These are phyloP conservation scores for Moringa oleifera DNA, from an alignment of 345 rosid genomes.

Conservation along the genomic window DNA sequence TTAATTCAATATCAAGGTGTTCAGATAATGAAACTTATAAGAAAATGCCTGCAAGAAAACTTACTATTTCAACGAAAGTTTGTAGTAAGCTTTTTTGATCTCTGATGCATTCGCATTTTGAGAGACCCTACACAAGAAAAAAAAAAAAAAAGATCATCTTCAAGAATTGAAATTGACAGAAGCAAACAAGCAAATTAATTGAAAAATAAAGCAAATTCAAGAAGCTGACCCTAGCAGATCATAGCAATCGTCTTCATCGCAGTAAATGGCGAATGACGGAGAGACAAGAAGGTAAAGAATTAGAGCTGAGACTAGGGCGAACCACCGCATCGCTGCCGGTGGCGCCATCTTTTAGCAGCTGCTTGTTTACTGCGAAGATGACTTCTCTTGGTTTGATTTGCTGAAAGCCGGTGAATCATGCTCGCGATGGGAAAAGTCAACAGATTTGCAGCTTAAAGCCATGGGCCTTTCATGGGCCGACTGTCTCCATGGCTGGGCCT, in stretches of 20 bases:
- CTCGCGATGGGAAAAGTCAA: neutral
- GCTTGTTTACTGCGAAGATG: neutral
- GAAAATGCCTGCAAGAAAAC: conserved; percentile 19
- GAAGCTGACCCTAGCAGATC: conserved; percentile 75
- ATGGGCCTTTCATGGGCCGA: neutral
- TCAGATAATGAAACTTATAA: conserved; percentile 4
- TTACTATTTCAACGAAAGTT: conserved; percentile 85
- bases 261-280: conserved; percentile 74
- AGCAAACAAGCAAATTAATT: neutral
- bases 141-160: conserved; percentile 1
- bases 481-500: neutral
- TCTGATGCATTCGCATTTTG: conserved; percentile 88
- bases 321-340: conserved; percentile 50
- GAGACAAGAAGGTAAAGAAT: conserved; percentile 34
- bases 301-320: conserved; percentile 27
- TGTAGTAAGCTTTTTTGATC: conserved; percentile 92
- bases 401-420: neutral
- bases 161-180: neutral
- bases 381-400: neutral
- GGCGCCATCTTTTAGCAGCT: conserved; percentile 42
- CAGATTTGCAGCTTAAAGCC: neutral
- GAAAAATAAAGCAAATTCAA: conserved; percentile 6
- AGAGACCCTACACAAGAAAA: conserved; percentile 47
- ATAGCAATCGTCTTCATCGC: conserved; percentile 96
- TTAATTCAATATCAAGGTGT: too few species aligned